Base-by-base conservation (phyloP, 192 early-diverging fungal species). In the Coemansia sp. region DNA sequence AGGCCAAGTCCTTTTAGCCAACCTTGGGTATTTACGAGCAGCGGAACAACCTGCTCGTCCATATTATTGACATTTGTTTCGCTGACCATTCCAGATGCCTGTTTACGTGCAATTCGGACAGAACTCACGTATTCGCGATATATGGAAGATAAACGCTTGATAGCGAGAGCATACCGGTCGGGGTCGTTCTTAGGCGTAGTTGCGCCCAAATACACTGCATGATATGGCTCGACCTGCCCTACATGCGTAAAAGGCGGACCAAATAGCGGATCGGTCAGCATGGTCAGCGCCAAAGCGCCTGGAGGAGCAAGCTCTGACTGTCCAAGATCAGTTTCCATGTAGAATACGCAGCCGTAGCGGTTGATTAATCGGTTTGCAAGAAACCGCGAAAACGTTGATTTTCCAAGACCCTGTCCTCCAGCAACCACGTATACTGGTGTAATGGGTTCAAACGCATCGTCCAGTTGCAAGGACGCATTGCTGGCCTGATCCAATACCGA, bases 11-110 rank as follows among this genome's bases (percentile, higher is more conserved):
- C 95, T 71, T 89, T 94, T 33, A 92, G 80, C 94, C 95, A 98
- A 0, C 96, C 96, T 64, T 94, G 90, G 2, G 94, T 97, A 74
- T 98, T 98, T 36, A 98, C 86, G 8, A 98, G 86, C n/a, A 98
- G 75, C 4, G 96, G 95, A 31, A 94, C 69, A 29, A 66, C 61
- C 7, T 69, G 72, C 9, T 58, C 36, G 23, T 77, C 69, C 8
- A 81, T 70, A 4, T 46, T 14, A 46, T 80, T 51, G 32, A 71
- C 59, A 55, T 53, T 54, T 1, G 63, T 17, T 14, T 9, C 29
- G 8, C 58, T 30, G 19, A 76, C 61, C 4, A 66, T 54, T 10
- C 68, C 74, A 17, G 5, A 30, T 30, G 29, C 60, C 20, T 64
- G 25, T 30, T 64, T 56, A 54, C 32, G 58, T 17, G 54, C 54